phyloP scores from a whole-genome alignment of 768 basidiomycete genomes.

The Amanita inopinata region DNA sequence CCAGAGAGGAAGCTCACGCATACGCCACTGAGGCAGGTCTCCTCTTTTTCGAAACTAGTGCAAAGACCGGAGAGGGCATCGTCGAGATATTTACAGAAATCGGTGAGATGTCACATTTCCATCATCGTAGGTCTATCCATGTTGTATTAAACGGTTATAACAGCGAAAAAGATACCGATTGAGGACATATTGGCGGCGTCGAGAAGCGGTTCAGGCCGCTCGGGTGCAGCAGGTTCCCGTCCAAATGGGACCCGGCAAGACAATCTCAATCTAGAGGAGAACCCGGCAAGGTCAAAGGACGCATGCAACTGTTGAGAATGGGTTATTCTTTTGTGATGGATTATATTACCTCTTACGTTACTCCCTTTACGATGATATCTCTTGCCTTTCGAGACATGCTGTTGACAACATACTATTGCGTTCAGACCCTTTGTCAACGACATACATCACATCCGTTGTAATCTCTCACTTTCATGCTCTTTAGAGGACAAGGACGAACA shows the following conservation, averaged over 20 bases:
- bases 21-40: slow-evolving; percentile 94
- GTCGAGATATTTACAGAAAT: slow-evolving; percentile 98
- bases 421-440: not conserved
- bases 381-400: not conserved
- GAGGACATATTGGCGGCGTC: slow-evolving; percentile 88
- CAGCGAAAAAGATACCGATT: slow-evolving; percentile 64
- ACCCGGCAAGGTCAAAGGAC: slow-evolving; percentile 56
- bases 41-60: slow-evolving; percentile 95
- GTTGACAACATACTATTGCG: not conserved
- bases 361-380: not conserved
- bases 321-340: slow-evolving; percentile 14
- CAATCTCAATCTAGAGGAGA: slow-evolving; percentile 65
- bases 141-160: too few species aligned
- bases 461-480: slow-evolving; percentile 1
- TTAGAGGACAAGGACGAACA: slow-evolving; percentile 5
- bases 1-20: slow-evolving; percentile 89
- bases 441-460: slow-evolving; percentile 6
- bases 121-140: slow-evolving; percentile 2
- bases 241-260: slow-evolving; percentile 40
- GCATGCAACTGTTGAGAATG: slow-evolving; percentile 69
- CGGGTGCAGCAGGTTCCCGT: slow-evolving; percentile 46
- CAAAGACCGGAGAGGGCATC: slow-evolving; percentile 93
- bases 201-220: slow-evolving; percentile 54
- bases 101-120: slow-evolving; percentile 41
- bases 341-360: slow-evolving; percentile 3